Evolutionary conservation across 2,329 filamentous ascomycete species (phyloP).

Genomic region (Fusarium oligoseptatum): DNA sequence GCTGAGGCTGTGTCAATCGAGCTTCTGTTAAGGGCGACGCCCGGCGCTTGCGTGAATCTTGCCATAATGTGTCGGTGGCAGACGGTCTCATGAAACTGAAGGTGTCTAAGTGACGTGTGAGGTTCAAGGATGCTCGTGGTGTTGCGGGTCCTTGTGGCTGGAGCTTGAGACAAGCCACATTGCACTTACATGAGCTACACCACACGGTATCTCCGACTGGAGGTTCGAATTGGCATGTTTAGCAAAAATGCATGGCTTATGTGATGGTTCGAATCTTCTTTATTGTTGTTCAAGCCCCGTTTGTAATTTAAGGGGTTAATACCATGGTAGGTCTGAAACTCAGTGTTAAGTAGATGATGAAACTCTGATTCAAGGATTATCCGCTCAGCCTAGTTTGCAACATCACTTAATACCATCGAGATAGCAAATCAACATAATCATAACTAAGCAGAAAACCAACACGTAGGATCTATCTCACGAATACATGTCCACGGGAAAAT

Average conservation of each 20-base stretch:
- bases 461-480: too few species aligned
- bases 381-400: too few species aligned
- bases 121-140: slow-evolving; percentile 37
- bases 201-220: not conserved
- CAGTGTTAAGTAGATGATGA: not conserved
- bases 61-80: slow-evolving; percentile 43
- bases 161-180: slow-evolving; percentile 46
- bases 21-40: slow-evolving; percentile 27
- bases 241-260: not conserved
- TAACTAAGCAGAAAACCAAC: not conserved
- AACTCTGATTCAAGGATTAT: not conserved
- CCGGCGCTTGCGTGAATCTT: slow-evolving; percentile 39
- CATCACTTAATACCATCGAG: not conserved
- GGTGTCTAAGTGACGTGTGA: slow-evolving; percentile 47
- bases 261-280: not conserved
- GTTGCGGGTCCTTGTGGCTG: slow-evolving; percentile 43
- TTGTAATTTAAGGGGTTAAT: not conserved
- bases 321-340: not conserved
- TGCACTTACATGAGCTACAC: slow-evolving; percentile 2
- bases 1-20: slow-evolving; percentile 49
- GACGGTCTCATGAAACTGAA: slow-evolving; percentile 17
- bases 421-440: not conserved
- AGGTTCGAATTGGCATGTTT: not conserved
- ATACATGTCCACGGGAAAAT: not conserved
- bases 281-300: too few species aligned